Base-by-base conservation (phyloP, 495 filamentous ascomycete species). In the Cladorrhinum samala region DNA sequence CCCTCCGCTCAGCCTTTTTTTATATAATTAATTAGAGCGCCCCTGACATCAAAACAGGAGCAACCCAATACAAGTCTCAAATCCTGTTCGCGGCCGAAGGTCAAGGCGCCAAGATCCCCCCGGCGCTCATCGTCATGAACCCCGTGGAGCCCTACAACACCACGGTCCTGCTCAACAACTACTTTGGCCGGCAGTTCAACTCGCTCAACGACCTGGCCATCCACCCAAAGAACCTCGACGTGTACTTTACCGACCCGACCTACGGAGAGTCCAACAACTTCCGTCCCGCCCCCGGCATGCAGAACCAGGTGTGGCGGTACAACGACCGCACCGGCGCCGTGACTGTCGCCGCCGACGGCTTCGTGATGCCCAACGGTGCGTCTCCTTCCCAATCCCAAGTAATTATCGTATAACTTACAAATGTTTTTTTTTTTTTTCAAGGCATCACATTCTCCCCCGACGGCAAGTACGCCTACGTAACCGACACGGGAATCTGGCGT, bases 211-310 rank as follows among this genome's bases (percentile, higher is more conserved):
- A 86, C 60, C 70, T 78, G 0, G 68, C 73, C 4, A 69, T 84
- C 46, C 63, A 75, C 55, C 71, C 71, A 1, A 56, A 51, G 9
- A 83, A 80, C 57, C 74, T 76, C 4, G 72, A 76, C 14, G 66
- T 86, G 27, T 86, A 83, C 70, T 84, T 85, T 53, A 86, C 81
- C 1, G 82, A 86, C 60, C 79, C 81, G 1, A 72, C 69, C n/a
- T 86, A 85, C 53, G 82, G 81, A 8, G 71, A 70, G 45, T 69
- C 80, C 25, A 77, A 84, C 53, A 74, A 79, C 4, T 83, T 80
- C 65, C 70, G 81, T 11, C 78, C 74, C 0, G 49, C 50, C 0
- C 80, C 79, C 0, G 68, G 69, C 0, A 53, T 86, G 2, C 79
- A 72, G 13, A 73, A 65, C 27, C 81, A 83, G 53, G 80, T 84